Evolutionary conservation across 352 stramenopile genomes (phyloP).

Genomic region (Pythium sukuiense): DNA sequence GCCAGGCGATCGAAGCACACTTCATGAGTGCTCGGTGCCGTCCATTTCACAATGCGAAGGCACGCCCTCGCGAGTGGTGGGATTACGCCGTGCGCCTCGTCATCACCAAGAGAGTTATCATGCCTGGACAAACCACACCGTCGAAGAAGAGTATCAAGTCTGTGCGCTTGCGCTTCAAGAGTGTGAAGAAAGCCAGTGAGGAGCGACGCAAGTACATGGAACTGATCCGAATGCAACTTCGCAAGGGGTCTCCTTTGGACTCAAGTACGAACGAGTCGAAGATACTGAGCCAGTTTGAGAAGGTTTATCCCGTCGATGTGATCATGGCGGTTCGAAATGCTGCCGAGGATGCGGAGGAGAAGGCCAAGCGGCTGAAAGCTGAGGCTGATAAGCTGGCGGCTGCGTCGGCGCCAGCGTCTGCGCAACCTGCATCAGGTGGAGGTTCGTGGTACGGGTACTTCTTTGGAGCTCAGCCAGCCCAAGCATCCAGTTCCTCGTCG

Average conservation of each 20-base stretch:
- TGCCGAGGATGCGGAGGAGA: constrained; percentile 54
- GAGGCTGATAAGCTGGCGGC: constrained; percentile 32
- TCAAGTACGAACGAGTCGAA: constrained; percentile 41
- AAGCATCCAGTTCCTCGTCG: constrained; percentile 11
- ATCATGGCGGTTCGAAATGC: constrained; percentile 59
- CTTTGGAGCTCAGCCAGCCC: constrained; percentile 40
- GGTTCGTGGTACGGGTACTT: constrained; percentile 84
- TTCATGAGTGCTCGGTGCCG: constrained; percentile 59
- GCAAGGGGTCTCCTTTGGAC: constrained; percentile 40
- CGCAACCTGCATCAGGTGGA: constrained; percentile 23
- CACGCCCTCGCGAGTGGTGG: constrained; percentile 67
- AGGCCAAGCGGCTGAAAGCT: constrained; percentile 27
- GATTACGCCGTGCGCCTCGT: constrained; percentile 63
- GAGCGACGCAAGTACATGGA: constrained; percentile 69
- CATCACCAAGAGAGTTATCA: constrained; percentile 34
- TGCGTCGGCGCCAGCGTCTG: constrained; percentile 19
- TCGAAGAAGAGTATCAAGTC: constrained; percentile 21
- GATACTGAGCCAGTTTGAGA: constrained; percentile 51
- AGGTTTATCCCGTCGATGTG: constrained; percentile 68
- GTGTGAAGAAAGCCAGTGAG: constrained; percentile 44
- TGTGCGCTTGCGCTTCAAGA: constrained; percentile 51
- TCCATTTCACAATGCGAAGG: constrained; percentile 46
- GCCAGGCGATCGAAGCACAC: constrained; percentile 61
- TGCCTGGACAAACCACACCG: background rate
- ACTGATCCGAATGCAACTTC: constrained; percentile 49